Evolutionary conservation across 805 yeast species (phyloP), one percentile per base, ranked within the genome.

Genomic region (Candida xiaguanensis): DNA sequence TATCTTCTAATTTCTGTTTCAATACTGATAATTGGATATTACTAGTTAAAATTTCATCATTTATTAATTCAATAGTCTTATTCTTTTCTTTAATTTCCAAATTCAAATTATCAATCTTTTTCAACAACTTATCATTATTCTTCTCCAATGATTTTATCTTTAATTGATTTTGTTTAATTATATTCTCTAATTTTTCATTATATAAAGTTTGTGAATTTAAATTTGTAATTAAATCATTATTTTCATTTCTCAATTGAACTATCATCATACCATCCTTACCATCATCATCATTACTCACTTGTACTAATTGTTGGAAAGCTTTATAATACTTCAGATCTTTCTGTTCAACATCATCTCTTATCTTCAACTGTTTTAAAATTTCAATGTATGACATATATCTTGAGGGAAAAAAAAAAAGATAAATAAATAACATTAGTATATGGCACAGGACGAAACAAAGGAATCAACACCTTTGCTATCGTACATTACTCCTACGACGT

Each of bases 41-140:
- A 24, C 63, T 50, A 38, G 77, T 75, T 43, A 85, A 64, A 20
- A 81, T 63, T 50, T 85, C 93, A 51, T 86, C 90, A 43, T 81
- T 82, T 31, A 82, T 56, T 23, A 72, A 62, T 43, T 78, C 85
- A 14, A 80, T 70, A 4, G 80, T 71, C 47, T 72, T 72, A 38
- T 78, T 72, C 56, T 79, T 80, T 44, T 67, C 72, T n/a, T 46
- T 45, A 4, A 68, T 44, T 34, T 64, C 69, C 29, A 53, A 42
- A 6, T 46, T 47, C 34, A 65, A 42, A 23, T 48, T 48, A 11
- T 47, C 50, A 11, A 67, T 43, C 30, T 51, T 55, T 4, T 29
- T 34, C 8, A 42, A 44, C 34, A 62, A 46, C 18, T 40, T 47
- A 7, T 42, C 45, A 13, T 53, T 45, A 13, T 41, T 39, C 27